Evolutionary conservation across 1,284 basidiomycete genomes (phyloP), one percentile per base, ranked within the genome.

Genomic region (Cutaneotrichosporon sp.): DNA sequence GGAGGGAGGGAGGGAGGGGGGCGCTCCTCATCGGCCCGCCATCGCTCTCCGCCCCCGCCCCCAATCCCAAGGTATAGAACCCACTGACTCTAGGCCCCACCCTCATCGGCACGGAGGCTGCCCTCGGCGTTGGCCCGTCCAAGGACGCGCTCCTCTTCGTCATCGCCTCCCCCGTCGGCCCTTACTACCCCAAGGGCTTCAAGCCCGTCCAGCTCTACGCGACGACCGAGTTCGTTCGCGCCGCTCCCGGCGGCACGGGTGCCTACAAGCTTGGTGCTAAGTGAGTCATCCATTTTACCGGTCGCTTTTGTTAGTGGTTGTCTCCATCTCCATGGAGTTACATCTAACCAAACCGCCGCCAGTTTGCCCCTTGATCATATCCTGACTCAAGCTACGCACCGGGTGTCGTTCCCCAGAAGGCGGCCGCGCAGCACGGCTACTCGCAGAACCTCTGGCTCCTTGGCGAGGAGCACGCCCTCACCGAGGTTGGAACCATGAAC

Each of bases 401-500:
- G 1, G 90, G 89, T n/a, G 88, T 96, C 32, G 85, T 92, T 22
- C 90, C 94, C 4, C 95, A 97, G 78, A 88, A 89, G 72, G 82
- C 87, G 65, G 96, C 92, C n/a, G 90, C 90, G 0, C 81, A 86
- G 57, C 81, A 87, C 65, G 96, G 96, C 14, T 98, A 97, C 79
- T 87, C 88, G 47, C 97, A 99, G 80, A 97, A 97, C 78, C 85
- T 99, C 8, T 98, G 96, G 95, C 83, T 98, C 46, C 88, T 92
- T 67, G 92, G 93, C 0, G 87, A 88, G 4, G 90, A 95, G 65
- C 90, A 96, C 76, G 82, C 89, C 73, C 81, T 96, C 60, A 96
- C 93, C 0, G 94, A 83, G 71, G 77, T 76, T 38, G 95, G 95
- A 34, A 95, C 93, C 1, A 98, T 99, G 97, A 99, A 99, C 82